phyloP scores from a whole-genome alignment of 352 stramenopile species.

The Plasmopara viticola region DNA sequence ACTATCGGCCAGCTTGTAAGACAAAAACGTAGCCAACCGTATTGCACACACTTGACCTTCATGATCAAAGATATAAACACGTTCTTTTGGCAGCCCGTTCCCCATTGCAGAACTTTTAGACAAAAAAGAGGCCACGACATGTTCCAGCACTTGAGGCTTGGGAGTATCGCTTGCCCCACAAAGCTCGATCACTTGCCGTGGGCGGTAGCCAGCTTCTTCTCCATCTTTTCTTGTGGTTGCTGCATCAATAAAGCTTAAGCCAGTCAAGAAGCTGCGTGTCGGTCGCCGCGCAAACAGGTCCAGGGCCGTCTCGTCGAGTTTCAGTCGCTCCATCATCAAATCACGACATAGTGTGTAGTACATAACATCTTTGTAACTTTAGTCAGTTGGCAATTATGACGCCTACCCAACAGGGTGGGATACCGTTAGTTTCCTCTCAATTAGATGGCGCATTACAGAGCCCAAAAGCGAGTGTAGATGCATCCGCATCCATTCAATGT shows the following conservation, averaged over 20 bases:
- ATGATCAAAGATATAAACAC: slow-evolving; percentile 64
- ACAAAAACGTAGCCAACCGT: slow-evolving; percentile 9
- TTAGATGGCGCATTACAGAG: slow-evolving; percentile 7
- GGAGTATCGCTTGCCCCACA: slow-evolving; percentile 34
- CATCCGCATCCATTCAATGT: not conserved
- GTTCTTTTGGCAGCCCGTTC: slow-evolving; percentile 23
- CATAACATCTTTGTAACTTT: slow-evolving; percentile 5
- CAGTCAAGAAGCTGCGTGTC: slow-evolving; percentile 44
- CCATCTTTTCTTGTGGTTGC: slow-evolving; percentile 19
- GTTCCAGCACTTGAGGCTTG: slow-evolving; percentile 42
- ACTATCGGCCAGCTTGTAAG: slow-evolving; percentile 6
- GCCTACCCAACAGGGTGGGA: slow-evolving; percentile 20
- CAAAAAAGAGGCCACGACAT: slow-evolving; percentile 56
- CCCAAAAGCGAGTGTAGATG: slow-evolving; percentile 2
- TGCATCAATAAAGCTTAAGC: slow-evolving; percentile 47
- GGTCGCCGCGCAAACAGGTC: slow-evolving; percentile 62
- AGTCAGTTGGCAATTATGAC: slow-evolving; percentile 27
- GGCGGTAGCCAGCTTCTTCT: slow-evolving; percentile 32
- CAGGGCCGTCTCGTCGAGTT: slow-evolving; percentile 60
- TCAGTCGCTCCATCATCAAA: slow-evolving; percentile 16
- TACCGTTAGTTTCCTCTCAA: slow-evolving; percentile 11
- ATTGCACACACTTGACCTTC: slow-evolving; percentile 34
- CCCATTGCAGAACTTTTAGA: slow-evolving; percentile 20
- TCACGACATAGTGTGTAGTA: slow-evolving; percentile 9
- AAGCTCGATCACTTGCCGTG: slow-evolving; percentile 59